phyloP scores from a whole-genome alignment of 345 rosid genomes.

The Euphorbia peplus region DNA sequence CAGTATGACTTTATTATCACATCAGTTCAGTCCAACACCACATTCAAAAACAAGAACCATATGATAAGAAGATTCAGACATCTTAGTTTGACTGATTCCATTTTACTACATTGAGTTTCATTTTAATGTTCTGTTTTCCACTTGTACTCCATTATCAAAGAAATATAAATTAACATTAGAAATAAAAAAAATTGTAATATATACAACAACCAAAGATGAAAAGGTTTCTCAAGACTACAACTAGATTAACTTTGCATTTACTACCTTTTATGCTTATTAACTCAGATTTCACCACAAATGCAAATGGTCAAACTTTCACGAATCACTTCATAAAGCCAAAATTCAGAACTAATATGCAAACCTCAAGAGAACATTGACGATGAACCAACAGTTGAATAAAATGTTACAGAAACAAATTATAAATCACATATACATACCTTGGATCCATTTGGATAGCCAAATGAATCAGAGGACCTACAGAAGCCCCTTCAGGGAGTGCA shows the following conservation, averaged over 20 bases:
- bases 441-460: slow-evolving; percentile 69
- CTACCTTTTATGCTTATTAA: too few species aligned
- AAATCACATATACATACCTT: slow-evolving; percentile 38
- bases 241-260: too few species aligned
- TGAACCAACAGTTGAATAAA: neutral
- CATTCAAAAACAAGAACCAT: neutral
- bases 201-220: too few species aligned
- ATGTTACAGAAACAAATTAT: neutral
- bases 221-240: too few species aligned
- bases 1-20: neutral
- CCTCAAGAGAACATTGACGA: too few species aligned
- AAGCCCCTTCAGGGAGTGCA: slow-evolving; percentile 77
- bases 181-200: too few species aligned
- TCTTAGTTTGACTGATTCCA: neutral
- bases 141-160: neutral
- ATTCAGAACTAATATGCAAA: neutral
- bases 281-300: too few species aligned
- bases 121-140: neutral
- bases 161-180: too few species aligned
- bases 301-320: neutral
- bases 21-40: neutral
- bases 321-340: neutral
- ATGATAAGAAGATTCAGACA: neutral
- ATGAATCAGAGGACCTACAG: slow-evolving; percentile 77
- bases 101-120: too few species aligned